These are phyloP conservation scores for Fusarium compactum DNA, from an alignment of 2,329 filamentous ascomycete species.

Conservation along the genomic window DNA sequence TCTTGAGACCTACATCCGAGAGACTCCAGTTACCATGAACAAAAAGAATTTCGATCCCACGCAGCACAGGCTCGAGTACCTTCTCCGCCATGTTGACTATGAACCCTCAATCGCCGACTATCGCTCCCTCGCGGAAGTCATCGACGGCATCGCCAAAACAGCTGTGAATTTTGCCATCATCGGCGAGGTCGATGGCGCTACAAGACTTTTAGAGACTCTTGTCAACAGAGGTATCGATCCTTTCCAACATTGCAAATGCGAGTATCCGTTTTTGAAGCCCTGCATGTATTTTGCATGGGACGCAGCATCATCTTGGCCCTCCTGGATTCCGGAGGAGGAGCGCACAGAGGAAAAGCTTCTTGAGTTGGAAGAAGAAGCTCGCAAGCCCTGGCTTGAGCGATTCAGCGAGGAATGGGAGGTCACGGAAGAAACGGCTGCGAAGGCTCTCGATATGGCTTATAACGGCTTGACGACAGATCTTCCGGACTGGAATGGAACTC, in stretches of 20 bases:
- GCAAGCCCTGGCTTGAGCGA: constrained; percentile 14
- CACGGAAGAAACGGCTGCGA: constrained; percentile 12
- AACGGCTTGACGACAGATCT: background rate
- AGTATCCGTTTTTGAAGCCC: constrained; percentile 4
- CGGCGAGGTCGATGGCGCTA: background rate
- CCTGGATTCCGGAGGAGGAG: background rate
- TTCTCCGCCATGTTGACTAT: constrained; percentile 8
- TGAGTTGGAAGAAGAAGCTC: background rate
- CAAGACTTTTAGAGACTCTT: background rate
- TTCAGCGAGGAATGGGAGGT: constrained; percentile 13
- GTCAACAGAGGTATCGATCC: background rate
- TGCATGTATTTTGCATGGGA: constrained; percentile 27
- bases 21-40: background rate
- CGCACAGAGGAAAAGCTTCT: constrained; percentile 1
- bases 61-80: background rate
- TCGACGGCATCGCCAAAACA: background rate
- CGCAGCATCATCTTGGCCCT: constrained; percentile 11
- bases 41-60: background rate
- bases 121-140: background rate
- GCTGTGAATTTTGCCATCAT: constrained; percentile 4
- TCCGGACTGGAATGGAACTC: constrained; percentile 10
- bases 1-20: background rate
- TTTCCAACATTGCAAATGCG: background rate
- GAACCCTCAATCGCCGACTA: constrained; percentile 2
- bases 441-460: constrained; percentile 25